These are phyloP conservation scores for Sugiyamaella pinicola DNA, from an alignment of 1,139 yeast genomes.

Conservation along the genomic window DNA sequence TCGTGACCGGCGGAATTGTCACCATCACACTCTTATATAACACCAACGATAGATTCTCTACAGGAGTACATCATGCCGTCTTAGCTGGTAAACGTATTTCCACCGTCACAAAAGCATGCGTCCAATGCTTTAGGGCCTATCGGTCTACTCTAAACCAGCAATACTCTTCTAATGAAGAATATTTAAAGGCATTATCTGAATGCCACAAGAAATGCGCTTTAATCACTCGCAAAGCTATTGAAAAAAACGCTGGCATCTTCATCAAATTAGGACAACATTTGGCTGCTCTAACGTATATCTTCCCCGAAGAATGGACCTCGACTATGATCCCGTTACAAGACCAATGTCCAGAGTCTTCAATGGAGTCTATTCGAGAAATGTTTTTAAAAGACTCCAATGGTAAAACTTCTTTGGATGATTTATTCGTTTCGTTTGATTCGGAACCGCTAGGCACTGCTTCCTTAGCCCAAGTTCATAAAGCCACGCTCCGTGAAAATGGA, in stretches of 20 bases:
- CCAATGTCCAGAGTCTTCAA: constrained; percentile 78
- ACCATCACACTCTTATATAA: constrained; percentile 37
- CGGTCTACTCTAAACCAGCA: constrained; percentile 54
- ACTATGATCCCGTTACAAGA: constrained; percentile 95
- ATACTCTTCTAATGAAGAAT: constrained; percentile 53
- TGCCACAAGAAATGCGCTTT: constrained; percentile 78
- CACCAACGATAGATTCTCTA: constrained; percentile 46
- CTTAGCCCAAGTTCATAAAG: constrained; percentile 92
- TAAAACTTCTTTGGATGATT: constrained; percentile 53
- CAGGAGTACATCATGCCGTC: constrained; percentile 36
- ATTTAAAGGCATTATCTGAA: constrained; percentile 55
- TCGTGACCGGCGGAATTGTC: constrained; percentile 20
- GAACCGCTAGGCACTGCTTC: constrained; percentile 94
- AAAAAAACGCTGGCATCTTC: constrained; percentile 86
- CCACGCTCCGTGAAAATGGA: constrained; percentile 59
- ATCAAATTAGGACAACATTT: constrained; percentile 95
- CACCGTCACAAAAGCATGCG: constrained; percentile 41
- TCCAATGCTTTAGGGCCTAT: constrained; percentile 48
- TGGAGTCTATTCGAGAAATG: constrained; percentile 68
- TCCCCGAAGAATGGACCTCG: constrained; percentile 93
- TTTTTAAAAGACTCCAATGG: constrained; percentile 66
- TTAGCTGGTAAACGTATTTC: constrained; percentile 38
- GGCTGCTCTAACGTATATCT: constrained; percentile 83
- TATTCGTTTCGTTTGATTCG: constrained; percentile 67
- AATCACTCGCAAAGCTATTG: constrained; percentile 77